These are phyloP conservation scores for Daphne laureola DNA, from an alignment of 441 rosid species.

Conservation along the genomic window DNA sequence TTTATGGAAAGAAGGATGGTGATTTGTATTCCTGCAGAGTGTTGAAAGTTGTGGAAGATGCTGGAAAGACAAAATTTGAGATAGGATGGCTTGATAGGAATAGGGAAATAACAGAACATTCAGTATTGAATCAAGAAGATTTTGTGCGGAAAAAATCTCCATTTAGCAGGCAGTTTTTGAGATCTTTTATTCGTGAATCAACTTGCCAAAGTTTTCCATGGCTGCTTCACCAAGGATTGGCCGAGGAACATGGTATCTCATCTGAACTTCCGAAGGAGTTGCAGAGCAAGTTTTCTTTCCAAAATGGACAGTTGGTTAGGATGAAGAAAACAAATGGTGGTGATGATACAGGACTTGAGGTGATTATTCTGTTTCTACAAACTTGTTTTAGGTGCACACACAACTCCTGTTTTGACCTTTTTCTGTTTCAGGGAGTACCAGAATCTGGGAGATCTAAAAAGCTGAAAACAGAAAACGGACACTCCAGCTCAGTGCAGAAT, in stretches of 20 bases:
- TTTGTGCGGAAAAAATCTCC: slow-evolving; percentile 69
- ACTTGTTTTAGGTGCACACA: slow-evolving; percentile 5
- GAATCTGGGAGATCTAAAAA: slow-evolving; percentile 43
- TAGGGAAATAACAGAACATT: slow-evolving; percentile 39
- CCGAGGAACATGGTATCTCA: slow-evolving; percentile 57
- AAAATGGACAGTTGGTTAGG: slow-evolving; percentile 59
- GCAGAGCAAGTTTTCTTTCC: slow-evolving; percentile 40
- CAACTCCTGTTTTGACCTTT: slow-evolving; percentile 13
- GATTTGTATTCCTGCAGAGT: slow-evolving; percentile 59
- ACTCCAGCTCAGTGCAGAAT: slow-evolving; percentile 12
- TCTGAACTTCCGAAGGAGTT: slow-evolving; percentile 60
- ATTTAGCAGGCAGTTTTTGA: slow-evolving; percentile 68
- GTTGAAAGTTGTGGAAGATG: slow-evolving; percentile 37
- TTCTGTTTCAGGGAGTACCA: slow-evolving; percentile 41
- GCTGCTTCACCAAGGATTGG: slow-evolving; percentile 73
- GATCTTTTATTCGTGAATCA: slow-evolving; percentile 89
- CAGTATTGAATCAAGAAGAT: slow-evolving; percentile 48
- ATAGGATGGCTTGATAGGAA: slow-evolving; percentile 69
- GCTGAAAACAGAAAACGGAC: slow-evolving; percentile 47
- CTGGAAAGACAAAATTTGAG: slow-evolving; percentile 42
- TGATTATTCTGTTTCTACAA: slow-evolving; percentile 13
- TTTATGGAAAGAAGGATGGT: slow-evolving; percentile 54
- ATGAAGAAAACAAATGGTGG: slow-evolving; percentile 39
- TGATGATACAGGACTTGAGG: slow-evolving; percentile 23
- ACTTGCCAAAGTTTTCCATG: slow-evolving; percentile 83